Conservation (phyloP, 2,329 filamentous ascomycete genomes). For the Ophiostoma angusticollis region DNA sequence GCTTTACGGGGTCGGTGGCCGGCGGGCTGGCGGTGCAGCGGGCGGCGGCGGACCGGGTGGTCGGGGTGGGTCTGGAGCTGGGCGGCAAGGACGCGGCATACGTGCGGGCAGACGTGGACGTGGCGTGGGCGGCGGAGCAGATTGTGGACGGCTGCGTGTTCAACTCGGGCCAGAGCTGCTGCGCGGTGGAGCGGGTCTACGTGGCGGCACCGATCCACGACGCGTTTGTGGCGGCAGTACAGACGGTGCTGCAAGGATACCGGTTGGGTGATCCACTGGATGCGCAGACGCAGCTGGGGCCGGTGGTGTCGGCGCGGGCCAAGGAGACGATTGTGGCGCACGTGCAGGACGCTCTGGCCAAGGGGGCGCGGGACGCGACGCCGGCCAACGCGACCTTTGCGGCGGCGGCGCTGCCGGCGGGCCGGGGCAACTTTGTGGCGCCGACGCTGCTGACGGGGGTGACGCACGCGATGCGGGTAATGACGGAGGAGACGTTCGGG, state of each 20-base stretch:
- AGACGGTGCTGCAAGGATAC: conserved; percentile 70
- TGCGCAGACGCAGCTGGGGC: conserved; percentile 68
- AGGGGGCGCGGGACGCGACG: conserved; percentile 74
- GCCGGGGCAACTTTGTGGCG: conserved; percentile 80
- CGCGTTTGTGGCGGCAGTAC: conserved; percentile 63
- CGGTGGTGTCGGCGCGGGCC: conserved; percentile 72
- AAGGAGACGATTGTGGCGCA: conserved; percentile 66
- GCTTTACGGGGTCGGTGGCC: conserved; percentile 87
- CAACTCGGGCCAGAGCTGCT: conserved; percentile 98
- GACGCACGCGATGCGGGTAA: conserved; percentile 72
- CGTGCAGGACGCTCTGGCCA: conserved; percentile 66
- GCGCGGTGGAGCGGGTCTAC: conserved; percentile 82
- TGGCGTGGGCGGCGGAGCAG: conserved; percentile 83
- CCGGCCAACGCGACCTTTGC: conserved; percentile 69
- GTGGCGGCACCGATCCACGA: conserved; percentile 79
- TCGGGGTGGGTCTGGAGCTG: conserved; percentile 79
- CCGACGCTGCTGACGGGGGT: conserved; percentile 73
- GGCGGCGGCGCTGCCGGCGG: conserved; percentile 52
- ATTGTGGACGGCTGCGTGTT: conserved; percentile 95
- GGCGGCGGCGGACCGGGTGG: conserved; percentile 70
- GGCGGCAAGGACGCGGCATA: conserved; percentile 95
- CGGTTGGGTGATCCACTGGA: conserved; percentile 80
- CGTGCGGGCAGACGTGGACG: conserved; percentile 70
- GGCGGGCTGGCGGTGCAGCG: conserved; percentile 77
- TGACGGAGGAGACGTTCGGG: conserved; percentile 91